Base-by-base conservation (phyloP, 306 rosid species). In the Hippophae gyantsensis region DNA sequence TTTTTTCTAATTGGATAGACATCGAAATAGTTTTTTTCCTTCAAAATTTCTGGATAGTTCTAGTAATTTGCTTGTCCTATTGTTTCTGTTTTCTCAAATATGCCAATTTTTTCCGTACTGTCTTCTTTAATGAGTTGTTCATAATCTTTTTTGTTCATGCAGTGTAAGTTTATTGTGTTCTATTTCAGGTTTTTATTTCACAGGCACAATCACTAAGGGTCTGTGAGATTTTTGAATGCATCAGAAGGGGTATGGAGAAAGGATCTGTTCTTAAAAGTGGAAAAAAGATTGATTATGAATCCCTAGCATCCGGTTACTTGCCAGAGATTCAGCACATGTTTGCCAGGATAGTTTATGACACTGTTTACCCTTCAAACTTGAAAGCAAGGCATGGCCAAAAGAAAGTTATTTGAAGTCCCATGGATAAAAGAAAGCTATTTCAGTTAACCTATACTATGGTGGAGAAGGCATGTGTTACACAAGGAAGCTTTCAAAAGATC, bases 161-260 rank as follows among this genome's bases (percentile, higher is more conserved):
- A 18, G 23, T 18, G 38, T 32, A 4, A 32, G 3, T 32, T 32
- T 1, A n/a, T 38, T 50, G 2, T 53, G 3, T 32, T 10, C n/a
- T 3, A 6, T 51, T 67, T 57, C 80, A 76, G 80, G 80, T 76
- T 57, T 76, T 76, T 65, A 67, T 70, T 43, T 32, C 73, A 27
- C 26, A 54, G 71, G 67, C 70, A 48, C 32, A 70, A 27, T 76
- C 66, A 7, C 32, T 42, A 54, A 76, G 64, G 32, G 76, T 60
- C 11, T 56, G 44, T 52, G 66, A 48, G 60, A 70, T 76, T 62
- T 76, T 76, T 62, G 73, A 70, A 52, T 70, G 72, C 41, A 48
- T 60, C 43, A 32, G 54, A 62, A 66, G 60, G 25, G 58, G 64
- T 10, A 49, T 60, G 45, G 79, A 49, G 52, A 52, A 51, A 8